Evolutionary conservation across 371 early-diverging fungal genomes (phyloP), one percentile per base, ranked within the genome.

Genomic region (Mortierella sp.): DNA sequence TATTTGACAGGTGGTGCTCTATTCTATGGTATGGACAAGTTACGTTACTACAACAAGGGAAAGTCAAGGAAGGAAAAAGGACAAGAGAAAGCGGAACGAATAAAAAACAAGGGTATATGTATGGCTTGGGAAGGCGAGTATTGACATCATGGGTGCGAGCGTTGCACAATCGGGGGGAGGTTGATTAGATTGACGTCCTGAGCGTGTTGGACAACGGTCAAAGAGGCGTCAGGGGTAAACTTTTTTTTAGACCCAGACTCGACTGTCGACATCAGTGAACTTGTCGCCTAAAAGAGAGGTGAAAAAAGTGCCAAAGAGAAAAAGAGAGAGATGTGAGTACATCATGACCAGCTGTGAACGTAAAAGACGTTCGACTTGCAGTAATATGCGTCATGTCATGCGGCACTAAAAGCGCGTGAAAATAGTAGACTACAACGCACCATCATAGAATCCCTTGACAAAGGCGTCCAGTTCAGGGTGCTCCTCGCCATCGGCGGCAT

Each of bases 231-330:
- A 29, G 16, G 51, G 35, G n/a, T 44, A 43, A 71, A 12, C 71
- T 43, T 21, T 29, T 29, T 7, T 58, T 41, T 80, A 82, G 58
- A 75, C 78, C 82, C 82, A 82, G 16, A 82, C 78, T 63, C 82
- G 82, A 49, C 70, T 82, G 35, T 82, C 82, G 29, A 82, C 82
- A 70, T 82, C 82, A 1, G 82, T 82, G 49, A 75, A 78, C 29
- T 72, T 75, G 41, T 82, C 82, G 72, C 78, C 82, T 82, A 24
- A 75, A 32, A 7, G 32, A 32, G 27, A 11, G 48, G 46, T 16
- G n/a, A 54, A 8, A 35, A 54, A 46, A 35, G 12, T n/a, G 5
- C 11, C 54, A 56, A 43, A 54, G 14, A 56, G 16, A 72, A 8
- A 35, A 65, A n/a, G 18, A n/a, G 18, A n/a, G 49, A 48, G 44